phyloP scores from a whole-genome alignment of 306 rosid genomes.

The Corylus americana region DNA sequence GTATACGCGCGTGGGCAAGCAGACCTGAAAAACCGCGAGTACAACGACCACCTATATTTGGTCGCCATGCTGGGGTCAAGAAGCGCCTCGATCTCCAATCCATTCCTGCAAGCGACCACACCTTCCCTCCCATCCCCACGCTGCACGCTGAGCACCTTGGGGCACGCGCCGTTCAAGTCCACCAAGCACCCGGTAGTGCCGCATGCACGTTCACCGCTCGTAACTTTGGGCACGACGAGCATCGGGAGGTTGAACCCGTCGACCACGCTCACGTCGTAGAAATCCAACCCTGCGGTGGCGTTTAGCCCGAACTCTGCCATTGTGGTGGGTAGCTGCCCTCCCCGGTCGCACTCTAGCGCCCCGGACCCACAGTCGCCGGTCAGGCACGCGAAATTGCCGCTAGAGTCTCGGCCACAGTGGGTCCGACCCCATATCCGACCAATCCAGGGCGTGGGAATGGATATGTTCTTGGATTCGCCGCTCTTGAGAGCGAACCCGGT shows the following conservation, averaged over 20 bases:
- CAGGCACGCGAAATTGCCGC: conserved; percentile 65
- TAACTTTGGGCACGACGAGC: conserved; percentile 67
- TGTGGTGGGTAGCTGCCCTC: conserved; percentile 83
- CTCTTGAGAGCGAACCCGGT: conserved; percentile 68
- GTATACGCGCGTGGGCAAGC: conserved; percentile 96
- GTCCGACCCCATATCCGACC: conserved; percentile 94
- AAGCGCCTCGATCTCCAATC: conserved; percentile 58
- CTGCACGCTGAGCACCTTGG: conserved; percentile 53
- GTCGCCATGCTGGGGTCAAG: conserved; percentile 76
- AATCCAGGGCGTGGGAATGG: conserved; percentile 69
- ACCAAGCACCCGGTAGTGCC: conserved; percentile 83
- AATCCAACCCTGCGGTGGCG: conserved; percentile 73
- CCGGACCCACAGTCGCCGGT: conserved; percentile 93
- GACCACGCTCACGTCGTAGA: conserved; percentile 91
- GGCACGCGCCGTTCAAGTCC: conserved; percentile 77
- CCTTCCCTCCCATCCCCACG: conserved; percentile 31
- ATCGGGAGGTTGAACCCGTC: conserved; percentile 94
- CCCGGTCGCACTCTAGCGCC: conserved; percentile 56
- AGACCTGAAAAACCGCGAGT: conserved; percentile 60
- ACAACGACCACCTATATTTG: conserved; percentile 67
- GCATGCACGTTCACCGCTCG: conserved; percentile 58
- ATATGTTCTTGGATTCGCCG: conserved; percentile 58
- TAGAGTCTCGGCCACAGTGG: conserved; percentile 52
- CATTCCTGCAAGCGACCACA: conserved; percentile 81
- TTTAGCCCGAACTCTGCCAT: conserved; percentile 86